Evolutionary conservation across 495 filamentous ascomycete species (phyloP), one percentile per base, ranked within the genome.

Genomic region (Podospora pseudoanserina): DNA sequence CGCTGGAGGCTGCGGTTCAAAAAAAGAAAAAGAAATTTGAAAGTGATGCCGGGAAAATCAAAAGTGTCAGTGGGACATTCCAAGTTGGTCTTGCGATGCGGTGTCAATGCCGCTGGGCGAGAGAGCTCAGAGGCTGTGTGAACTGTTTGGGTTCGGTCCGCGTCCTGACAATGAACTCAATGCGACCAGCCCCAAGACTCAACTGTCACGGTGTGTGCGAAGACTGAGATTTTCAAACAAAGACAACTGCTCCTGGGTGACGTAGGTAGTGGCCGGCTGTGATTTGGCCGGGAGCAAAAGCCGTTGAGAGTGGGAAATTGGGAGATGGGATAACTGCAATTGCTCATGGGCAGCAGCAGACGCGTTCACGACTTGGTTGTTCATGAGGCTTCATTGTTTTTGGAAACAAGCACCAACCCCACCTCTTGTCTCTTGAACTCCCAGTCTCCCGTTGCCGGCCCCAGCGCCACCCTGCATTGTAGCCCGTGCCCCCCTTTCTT

Each of bases 51-150:
- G 19, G 30, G 32, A 49, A 39, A 44, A n/a, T 16, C 23, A 27
- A 19, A 63, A 18, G 61, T 32, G 32, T 63, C 61, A 63, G 32
- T 63, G 34, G 15, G 32, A 32, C 61, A 63, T 63, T 15, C n/a
- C 30, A 13, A 15, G 61, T 5, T 44, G 32, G 30, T 32, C 9
- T 16, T 19, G 60, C 18, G 23, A 49, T 27, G 26, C 23, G 26
- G 18, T 30, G 4, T 49, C 19, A 28, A 39, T 53, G 61, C 61
- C 6, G 30, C 11, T 49, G 27, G 27, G 18, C 3, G 18, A 32
- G 7, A n/a, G 61, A 49, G 27, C 18, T 34, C 61, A 23, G 5
- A 5, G 6, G 59, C 13, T 60, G n/a, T 60, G n/a, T 15, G 60
- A 28, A 9, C 15, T 63, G 20, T 63, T 28, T 28, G 28, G 20